Evolutionary conservation across 2,329 filamentous ascomycete species (phyloP), one percentile per base, ranked within the genome.

Genomic region (Fusarium circinatum): DNA sequence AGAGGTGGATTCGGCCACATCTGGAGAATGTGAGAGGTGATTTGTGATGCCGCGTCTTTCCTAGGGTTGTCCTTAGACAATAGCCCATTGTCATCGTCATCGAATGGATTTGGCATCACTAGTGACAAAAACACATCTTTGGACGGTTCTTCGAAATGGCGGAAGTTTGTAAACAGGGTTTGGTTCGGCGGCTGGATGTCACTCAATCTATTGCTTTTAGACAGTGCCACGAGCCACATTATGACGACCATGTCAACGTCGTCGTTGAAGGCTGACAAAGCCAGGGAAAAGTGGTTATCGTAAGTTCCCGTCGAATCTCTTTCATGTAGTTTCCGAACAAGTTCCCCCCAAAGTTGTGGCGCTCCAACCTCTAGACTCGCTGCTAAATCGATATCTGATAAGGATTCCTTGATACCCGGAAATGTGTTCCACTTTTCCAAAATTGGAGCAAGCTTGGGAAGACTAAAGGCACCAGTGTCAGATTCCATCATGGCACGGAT

Each of bases 341-440:
- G 3, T 4, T 8, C 14, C 32, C 59, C 71, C 66, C 85, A 7
- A 92, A 79, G 76, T 88, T 92, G 77, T 87, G 66, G 30, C 4
- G 54, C 90, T 5, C 80, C 65, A 1, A 93, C 81, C 0, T 91
- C 91, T 65, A 92, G 87, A 74, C 88, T 85, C 18, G 39, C 4
- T 1, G 9, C 39, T 5, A 65, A 9, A 44, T 65, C 57, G 0
- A 45, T 47, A 8, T 6, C 22, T 22, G n/a, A 22, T 5, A 36
- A 39, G 13, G 26, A 47, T 3, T 54, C 15, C 3, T 30, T 28
- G 3, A 62, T 15, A 6, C 57, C 57, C 0, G 0, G 39, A 13
- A 65, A 39, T 17, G 39, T 41, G 39, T 11, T 15, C 66, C 66
- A 70, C 1, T 30, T 22, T 7, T 71, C 59, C 32, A 74, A 18